Conservation (phyloP, 164 flowering plant genomes). For the Cinnamomum micranthum region DNA sequence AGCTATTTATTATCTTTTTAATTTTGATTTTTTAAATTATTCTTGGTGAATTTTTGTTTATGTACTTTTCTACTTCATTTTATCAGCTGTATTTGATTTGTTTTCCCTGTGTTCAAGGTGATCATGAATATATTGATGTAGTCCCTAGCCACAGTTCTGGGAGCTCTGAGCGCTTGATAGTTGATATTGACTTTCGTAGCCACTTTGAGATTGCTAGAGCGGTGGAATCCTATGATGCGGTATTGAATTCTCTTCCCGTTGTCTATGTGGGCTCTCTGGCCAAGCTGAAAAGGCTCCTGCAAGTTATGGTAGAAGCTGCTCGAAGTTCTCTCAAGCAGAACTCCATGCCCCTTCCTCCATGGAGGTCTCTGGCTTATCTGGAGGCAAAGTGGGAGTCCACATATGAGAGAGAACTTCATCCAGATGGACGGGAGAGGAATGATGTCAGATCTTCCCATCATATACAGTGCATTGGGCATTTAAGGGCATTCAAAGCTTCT, state of each 20-base stretch:
- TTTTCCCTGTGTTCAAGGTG: constrained; percentile 41
- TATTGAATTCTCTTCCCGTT: constrained; percentile 69
- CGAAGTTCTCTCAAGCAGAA: constrained; percentile 76
- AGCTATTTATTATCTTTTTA: too few relatives aligned
- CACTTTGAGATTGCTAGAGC: constrained; percentile 98
- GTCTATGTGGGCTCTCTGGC: constrained; percentile 63
- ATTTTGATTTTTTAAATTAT: too few relatives aligned
- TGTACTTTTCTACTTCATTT: not conserved
- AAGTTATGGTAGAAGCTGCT: constrained; percentile 87
- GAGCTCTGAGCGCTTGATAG: constrained; percentile 58
- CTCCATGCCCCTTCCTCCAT: constrained; percentile 96
- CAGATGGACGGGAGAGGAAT: constrained; percentile 21
- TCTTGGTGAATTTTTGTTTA: not conserved
- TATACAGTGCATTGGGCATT: constrained; percentile 60
- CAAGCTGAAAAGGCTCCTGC: constrained; percentile 64
- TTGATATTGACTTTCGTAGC: constrained; percentile 85
- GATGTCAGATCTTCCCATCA: constrained; percentile 25
- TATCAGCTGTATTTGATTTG: not conserved
- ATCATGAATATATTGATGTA: constrained; percentile 88
- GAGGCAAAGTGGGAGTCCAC: constrained; percentile 86
- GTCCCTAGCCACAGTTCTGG: constrained; percentile 33
- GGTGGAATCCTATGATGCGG: constrained; percentile 64
- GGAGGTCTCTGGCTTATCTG: constrained; percentile 92
- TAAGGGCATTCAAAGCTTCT: constrained; percentile 51
- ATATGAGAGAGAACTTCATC: constrained; percentile 38